phyloP scores from a whole-genome alignment of 164 flowering plant genomes.

The Vitis rupestris region DNA sequence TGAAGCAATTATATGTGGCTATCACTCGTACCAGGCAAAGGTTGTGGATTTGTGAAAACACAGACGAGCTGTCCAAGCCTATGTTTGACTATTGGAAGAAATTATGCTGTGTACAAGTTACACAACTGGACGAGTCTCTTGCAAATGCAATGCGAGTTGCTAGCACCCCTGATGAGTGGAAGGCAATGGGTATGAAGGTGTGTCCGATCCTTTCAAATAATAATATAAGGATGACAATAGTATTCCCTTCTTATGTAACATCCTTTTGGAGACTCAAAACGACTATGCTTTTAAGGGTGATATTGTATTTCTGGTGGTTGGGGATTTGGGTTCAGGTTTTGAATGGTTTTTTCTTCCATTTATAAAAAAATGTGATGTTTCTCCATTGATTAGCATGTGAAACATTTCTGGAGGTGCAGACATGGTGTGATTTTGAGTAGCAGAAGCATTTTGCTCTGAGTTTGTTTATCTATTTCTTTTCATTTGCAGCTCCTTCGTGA shows the following conservation, averaged over 20 bases:
- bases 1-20: constrained; percentile 85
- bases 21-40: constrained; percentile 84
- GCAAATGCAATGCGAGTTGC: constrained; percentile 67
- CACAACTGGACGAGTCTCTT: constrained; percentile 52
- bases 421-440: not conserved
- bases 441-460: too few relatives aligned
- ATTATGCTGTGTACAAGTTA: constrained; percentile 45
- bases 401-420: too few relatives aligned
- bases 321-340: too few relatives aligned
- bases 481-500: constrained; percentile 52
- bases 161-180: constrained; percentile 77
- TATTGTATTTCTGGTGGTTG: too few relatives aligned
- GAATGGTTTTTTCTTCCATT: too few relatives aligned
- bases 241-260: not conserved
- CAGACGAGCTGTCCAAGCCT: constrained; percentile 49
- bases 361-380: too few relatives aligned
- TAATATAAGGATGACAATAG: too few relatives aligned
- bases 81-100: constrained; percentile 80
- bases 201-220: not conserved
- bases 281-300: too few relatives aligned
- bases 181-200: constrained; percentile 61
- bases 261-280: not conserved
- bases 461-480: not conserved
- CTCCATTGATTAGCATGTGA: too few relatives aligned
- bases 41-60: constrained; percentile 76